phyloP scores from a whole-genome alignment of 345 rosid species.

The Rhodomyrtus tomentosa region DNA sequence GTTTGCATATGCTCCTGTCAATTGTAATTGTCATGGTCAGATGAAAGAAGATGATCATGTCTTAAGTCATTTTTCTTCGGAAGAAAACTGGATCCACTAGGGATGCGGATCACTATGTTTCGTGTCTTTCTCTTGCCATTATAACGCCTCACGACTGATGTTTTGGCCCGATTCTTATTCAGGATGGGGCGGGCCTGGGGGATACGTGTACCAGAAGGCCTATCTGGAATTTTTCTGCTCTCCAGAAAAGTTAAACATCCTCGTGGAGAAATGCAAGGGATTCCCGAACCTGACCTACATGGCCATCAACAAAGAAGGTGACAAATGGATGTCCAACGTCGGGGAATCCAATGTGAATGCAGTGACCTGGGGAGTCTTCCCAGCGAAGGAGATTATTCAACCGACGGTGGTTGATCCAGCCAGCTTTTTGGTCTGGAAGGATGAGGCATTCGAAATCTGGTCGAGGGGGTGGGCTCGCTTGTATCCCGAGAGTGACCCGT shows the following conservation, averaged over 20 bases:
- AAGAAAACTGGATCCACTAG: neutral
- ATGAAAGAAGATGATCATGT: neutral
- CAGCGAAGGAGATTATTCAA: constrained; percentile 77
- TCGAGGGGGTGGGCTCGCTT: constrained; percentile 71
- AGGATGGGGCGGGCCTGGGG: constrained; percentile 99
- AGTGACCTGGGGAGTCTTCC: constrained; percentile 96
- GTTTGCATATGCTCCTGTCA: neutral
- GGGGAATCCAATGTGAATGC: constrained; percentile 56
- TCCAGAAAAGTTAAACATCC: constrained; percentile 41
- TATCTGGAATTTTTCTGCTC: constrained; percentile 95
- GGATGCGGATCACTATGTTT: neutral
- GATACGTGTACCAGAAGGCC: constrained; percentile 93
- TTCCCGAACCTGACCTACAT: constrained; percentile 51
- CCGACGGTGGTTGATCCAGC: constrained; percentile 98
- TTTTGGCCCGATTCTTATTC: neutral
- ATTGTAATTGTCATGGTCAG: neutral
- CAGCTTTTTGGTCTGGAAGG: constrained; percentile 93
- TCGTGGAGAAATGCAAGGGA: constrained; percentile 61
- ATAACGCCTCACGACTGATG: neutral
- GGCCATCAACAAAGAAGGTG: constrained; percentile 59
- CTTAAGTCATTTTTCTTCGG: neutral
- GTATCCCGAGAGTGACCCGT: constrained; percentile 62
- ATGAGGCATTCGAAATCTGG: constrained; percentile 97
- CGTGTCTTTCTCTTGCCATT: neutral
- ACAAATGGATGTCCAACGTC: constrained; percentile 44